Evolutionary conservation across 2,329 filamentous ascomycete species (phyloP).

Genomic region (Colletotrichum nymphaeae): DNA sequence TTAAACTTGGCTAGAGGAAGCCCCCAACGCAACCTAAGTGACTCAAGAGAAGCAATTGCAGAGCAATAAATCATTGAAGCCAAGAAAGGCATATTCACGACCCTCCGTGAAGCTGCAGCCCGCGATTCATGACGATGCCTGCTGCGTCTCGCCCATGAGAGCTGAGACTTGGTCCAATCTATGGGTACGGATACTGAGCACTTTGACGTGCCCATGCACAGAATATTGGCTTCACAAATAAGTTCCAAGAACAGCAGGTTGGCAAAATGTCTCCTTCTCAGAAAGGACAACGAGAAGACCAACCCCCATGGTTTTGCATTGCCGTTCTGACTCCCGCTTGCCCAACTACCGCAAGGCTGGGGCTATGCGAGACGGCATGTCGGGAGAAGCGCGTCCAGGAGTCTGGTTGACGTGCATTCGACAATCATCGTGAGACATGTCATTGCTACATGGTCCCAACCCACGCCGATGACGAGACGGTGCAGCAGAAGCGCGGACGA

Average conservation of each 20-base stretch:
- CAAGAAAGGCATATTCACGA: background rate
- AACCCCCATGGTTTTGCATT: background rate
- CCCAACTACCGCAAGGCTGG: conserved; percentile 22
- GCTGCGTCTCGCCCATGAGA: background rate
- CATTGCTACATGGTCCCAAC: background rate
- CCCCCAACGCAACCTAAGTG: background rate
- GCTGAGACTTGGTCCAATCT: conserved; percentile 9
- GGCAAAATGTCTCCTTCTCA: background rate
- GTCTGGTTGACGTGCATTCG: background rate
- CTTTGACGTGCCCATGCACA: background rate
- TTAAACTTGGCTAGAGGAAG: conserved; percentile 5
- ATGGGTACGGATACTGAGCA: too few species aligned
- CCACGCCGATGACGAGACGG: background rate
- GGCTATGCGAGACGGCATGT: conserved; percentile 1
- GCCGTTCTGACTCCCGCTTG: background rate
- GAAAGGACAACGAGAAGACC: background rate
- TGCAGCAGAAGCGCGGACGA: background rate
- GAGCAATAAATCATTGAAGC: background rate
- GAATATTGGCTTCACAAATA: background rate
- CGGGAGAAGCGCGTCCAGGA: conserved; percentile 11
- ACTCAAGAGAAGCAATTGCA: background rate
- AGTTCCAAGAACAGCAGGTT: conserved; percentile 12
- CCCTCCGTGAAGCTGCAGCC: background rate
- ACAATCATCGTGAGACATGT: conserved; percentile 3
- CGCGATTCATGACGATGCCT: conserved; percentile 29